Conservation (phyloP, 306 rosid genomes). For the Vigna reflexopilosa region DNA sequence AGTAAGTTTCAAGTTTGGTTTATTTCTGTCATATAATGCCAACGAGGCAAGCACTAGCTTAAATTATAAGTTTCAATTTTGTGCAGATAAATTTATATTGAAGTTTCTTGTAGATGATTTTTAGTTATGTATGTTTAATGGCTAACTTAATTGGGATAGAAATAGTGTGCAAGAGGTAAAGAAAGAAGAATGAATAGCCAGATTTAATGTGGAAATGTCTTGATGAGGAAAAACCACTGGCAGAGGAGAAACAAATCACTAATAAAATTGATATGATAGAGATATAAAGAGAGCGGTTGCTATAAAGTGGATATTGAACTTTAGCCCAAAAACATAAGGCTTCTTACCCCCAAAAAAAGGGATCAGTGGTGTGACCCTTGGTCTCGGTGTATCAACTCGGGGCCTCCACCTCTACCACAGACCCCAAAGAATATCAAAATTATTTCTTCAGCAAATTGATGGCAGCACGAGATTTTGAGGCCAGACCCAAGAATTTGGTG, state of each 20-base stretch:
- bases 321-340: not conserved
- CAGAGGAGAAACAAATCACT: not conserved
- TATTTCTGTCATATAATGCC: constrained; percentile 25
- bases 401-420: not conserved
- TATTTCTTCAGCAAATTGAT: not conserved
- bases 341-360: not conserved
- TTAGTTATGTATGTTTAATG: not conserved
- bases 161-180: not conserved
- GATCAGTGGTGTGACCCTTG: not conserved
- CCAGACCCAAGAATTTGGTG: not conserved
- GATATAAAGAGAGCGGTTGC: not conserved
- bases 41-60: constrained; percentile 33
- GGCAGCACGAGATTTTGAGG: not conserved
- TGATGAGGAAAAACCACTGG: not conserved
- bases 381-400: not conserved
- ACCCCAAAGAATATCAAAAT: not conserved
- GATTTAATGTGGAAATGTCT: not conserved
- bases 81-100: not conserved
- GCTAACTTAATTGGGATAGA: constrained; percentile 1
- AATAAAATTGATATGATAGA: not conserved
- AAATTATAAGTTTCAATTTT: constrained; percentile 22
- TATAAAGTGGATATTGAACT: not conserved
- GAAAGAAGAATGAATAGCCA: not conserved
- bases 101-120: constrained; percentile 23
- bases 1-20: constrained; percentile 61